A percentile compares a stretch with the other conserved stretches of the same genome.
phyloP scores from a whole-genome alignment of 306 rosid species.

The Casuarina cunninghamiana region DNA sequence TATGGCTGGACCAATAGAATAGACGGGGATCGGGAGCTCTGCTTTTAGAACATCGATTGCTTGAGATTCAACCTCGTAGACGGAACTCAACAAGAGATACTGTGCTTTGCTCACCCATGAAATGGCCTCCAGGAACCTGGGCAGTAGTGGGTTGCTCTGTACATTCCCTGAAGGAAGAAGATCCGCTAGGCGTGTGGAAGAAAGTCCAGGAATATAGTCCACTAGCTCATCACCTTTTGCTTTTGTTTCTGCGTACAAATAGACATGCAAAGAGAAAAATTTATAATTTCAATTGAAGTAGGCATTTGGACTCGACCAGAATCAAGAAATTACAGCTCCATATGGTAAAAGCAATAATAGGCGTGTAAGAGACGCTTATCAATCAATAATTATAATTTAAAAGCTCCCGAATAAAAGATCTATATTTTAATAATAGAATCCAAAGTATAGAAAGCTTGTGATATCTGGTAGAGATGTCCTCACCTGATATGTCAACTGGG shows the following conservation, averaged over 20 bases:
- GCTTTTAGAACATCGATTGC: conserved; percentile 24
- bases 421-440: too few relatives aligned
- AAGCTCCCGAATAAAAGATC: too few relatives aligned
- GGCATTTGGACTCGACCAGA: background rate
- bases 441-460: too few relatives aligned
- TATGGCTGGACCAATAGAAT: conserved; percentile 41
- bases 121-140: conserved; percentile 26
- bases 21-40: conserved; percentile 26
- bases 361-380: too few relatives aligned
- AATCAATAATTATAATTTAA: too few relatives aligned
- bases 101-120: conserved; percentile 27
- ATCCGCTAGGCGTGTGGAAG: conserved; percentile 27
- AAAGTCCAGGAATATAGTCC: conserved; percentile 39
- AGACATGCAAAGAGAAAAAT: background rate
- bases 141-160: conserved; percentile 1
- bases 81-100: conserved; percentile 28
- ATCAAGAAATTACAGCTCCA: too few relatives aligned
- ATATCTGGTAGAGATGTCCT: too few relatives aligned
- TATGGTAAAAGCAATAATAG: too few relatives aligned
- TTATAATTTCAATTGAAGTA: background rate
- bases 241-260: background rate
- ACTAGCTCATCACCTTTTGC: conserved; percentile 30
- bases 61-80: conserved; percentile 36
- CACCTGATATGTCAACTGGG: too few relatives aligned
- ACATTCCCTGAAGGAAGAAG: conserved; percentile 3